Evolutionary conservation across 208 protist species (phyloP).

Genomic region (Trypanosoma caninum): DNA sequence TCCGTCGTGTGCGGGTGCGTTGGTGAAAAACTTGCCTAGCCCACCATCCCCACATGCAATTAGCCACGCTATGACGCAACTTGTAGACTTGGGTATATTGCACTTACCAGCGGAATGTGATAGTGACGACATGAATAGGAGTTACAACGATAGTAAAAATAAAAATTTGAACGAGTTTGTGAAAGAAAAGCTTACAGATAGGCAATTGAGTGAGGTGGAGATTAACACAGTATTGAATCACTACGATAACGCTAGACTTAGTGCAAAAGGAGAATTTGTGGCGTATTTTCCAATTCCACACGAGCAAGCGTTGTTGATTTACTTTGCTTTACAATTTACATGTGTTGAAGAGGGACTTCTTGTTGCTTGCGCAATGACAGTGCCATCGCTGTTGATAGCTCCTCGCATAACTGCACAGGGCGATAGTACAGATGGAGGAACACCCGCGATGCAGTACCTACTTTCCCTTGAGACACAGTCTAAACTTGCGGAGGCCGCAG

Average conservation of each 20-base stretch:
- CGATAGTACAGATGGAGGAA: not conserved
- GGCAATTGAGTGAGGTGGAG: too few species aligned
- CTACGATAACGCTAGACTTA: conserved; percentile 33
- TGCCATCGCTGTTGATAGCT: conserved; percentile 47
- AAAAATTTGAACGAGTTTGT: too few species aligned
- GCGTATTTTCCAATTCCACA: conserved; percentile 58
- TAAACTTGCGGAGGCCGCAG: conserved; percentile 1
- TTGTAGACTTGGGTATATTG: conserved; percentile 51
- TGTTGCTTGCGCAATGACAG: conserved; percentile 70
- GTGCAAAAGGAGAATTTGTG: conserved; percentile 48
- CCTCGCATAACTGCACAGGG: conserved; percentile 27
- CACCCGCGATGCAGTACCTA: conserved; percentile 20
- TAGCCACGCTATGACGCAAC: conserved; percentile 34
- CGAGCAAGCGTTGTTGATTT: conserved; percentile 55
- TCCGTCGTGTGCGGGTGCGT: conserved; percentile 8
- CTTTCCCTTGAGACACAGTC: conserved; percentile 16
- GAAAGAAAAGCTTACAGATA: too few species aligned
- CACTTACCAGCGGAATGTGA: not conserved
- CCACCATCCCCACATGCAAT: conserved; percentile 26
- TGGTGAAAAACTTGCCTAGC: conserved; percentile 33
- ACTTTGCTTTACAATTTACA: conserved; percentile 58
- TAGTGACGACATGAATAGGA: not conserved
- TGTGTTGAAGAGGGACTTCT: conserved; percentile 76
- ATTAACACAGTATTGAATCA: not conserved
- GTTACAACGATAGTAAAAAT: too few species aligned